Conservation (phyloP, 768 basidiomycete genomes). For the Erythrobasidium yunnanense region DNA sequence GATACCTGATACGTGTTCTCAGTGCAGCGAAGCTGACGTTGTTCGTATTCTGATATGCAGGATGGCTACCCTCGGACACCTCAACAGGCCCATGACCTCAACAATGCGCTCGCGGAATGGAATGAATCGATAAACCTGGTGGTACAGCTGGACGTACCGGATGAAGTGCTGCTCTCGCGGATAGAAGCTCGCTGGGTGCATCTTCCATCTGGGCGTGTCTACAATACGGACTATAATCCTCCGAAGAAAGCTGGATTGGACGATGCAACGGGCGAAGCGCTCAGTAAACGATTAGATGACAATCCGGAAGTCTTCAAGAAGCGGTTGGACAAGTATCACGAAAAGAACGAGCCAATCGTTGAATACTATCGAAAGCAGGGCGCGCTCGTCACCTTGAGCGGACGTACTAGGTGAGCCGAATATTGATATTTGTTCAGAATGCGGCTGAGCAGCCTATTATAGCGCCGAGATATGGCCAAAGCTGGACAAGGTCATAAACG, state of each 20-base stretch:
- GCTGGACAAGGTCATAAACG: conserved; percentile 13
- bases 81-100: conserved; percentile 67
- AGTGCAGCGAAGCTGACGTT: too few species aligned
- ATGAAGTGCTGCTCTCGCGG: conserved; percentile 68
- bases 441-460: background rate
- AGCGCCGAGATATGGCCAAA: conserved; percentile 26
- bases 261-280: conserved; percentile 47
- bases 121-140: conserved; percentile 54
- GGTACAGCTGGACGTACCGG: conserved; percentile 78
- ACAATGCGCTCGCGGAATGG: conserved; percentile 57
- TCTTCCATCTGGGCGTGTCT: conserved; percentile 73
- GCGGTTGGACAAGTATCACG: conserved; percentile 14
- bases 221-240: conserved; percentile 72
- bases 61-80: conserved; percentile 87
- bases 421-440: background rate
- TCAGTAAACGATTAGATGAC: conserved; percentile 25
- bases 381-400: conserved; percentile 1
- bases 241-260: conserved; percentile 69
- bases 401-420: conserved; percentile 9
- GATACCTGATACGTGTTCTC: background rate
- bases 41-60: too few species aligned
- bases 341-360: conserved; percentile 13
- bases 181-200: conserved; percentile 57
- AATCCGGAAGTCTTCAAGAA: conserved; percentile 4
- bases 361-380: background rate